phyloP scores from a whole-genome alignment of 768 basidiomycete species.

The Pleurotus djamor region DNA sequence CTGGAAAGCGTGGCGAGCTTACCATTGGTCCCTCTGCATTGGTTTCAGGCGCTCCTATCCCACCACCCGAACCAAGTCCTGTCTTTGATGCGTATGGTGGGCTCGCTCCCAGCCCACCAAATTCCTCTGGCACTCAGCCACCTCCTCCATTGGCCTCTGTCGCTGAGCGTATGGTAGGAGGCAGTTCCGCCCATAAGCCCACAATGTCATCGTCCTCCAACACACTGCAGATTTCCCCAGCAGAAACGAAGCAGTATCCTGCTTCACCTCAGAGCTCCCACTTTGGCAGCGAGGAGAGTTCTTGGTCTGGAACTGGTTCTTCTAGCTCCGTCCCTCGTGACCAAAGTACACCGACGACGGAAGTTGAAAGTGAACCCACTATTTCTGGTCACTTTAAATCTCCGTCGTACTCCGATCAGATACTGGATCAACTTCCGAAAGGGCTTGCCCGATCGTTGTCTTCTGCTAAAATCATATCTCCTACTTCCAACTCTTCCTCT shows the following conservation, averaged over 20 bases:
- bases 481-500: slow-evolving; percentile 7
- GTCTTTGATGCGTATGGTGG: slow-evolving; percentile 1
- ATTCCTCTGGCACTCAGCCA: background rate
- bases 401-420: slow-evolving; percentile 16
- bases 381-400: background rate
- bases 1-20: slow-evolving; percentile 3
- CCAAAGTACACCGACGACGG: slow-evolving; percentile 37
- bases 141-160: background rate
- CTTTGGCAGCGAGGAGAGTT: slow-evolving; percentile 42
- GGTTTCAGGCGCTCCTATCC: background rate
- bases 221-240: slow-evolving; percentile 3
- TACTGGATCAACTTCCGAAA: background rate
- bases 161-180: slow-evolving; percentile 1
- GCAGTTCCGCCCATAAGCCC: background rate
- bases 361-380: slow-evolving; percentile 14
- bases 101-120: background rate
- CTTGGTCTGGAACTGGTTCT: slow-evolving; percentile 33
- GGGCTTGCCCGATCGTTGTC: background rate
- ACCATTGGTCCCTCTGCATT: slow-evolving; percentile 1
- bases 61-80: background rate
- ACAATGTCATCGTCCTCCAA: slow-evolving; percentile 3
- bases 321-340: slow-evolving; percentile 38
- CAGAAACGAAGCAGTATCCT: slow-evolving; percentile 19
- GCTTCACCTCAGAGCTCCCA: slow-evolving; percentile 50
- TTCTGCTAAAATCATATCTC: slow-evolving; percentile 14